Conservation (phyloP, 164 flowering plant genomes). For the Brasenia schreberi region DNA sequence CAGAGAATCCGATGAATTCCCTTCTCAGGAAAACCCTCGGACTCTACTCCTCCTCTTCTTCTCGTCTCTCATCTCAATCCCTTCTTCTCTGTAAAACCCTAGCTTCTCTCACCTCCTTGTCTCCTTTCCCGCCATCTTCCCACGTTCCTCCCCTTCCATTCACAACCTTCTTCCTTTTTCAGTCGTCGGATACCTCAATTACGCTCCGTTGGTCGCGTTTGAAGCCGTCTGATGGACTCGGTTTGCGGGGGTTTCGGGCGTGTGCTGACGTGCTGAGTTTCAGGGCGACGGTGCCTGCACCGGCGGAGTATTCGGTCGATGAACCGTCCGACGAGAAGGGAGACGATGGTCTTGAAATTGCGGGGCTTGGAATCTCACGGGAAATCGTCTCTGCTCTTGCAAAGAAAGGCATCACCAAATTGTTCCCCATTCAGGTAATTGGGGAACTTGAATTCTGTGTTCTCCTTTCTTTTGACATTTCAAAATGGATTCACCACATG, state of each 20-base stretch:
- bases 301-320: conserved; percentile 29
- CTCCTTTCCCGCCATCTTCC: not conserved
- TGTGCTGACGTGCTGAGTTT: not conserved
- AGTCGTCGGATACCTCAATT: not conserved
- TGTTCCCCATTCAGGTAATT: conserved; percentile 79
- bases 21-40: not conserved
- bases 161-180: not conserved
- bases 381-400: conserved; percentile 63
- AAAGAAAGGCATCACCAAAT: conserved; percentile 46
- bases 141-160: not conserved
- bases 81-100: not conserved
- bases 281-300: not conserved
- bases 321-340: conserved; percentile 26
- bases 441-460: not conserved
- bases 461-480: too few relatives aligned
- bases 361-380: conserved; percentile 53
- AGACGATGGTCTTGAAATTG: conserved; percentile 67
- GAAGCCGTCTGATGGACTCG: not conserved
- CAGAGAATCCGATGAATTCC: not conserved
- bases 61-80: not conserved
- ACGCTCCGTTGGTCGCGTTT: too few relatives aligned
- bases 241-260: not conserved
- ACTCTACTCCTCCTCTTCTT: not conserved
- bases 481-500: too few relatives aligned
- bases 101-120: not conserved